Base-by-base conservation (phyloP, 768 basidiomycete species). In the Kwoniella dendrophila region DNA sequence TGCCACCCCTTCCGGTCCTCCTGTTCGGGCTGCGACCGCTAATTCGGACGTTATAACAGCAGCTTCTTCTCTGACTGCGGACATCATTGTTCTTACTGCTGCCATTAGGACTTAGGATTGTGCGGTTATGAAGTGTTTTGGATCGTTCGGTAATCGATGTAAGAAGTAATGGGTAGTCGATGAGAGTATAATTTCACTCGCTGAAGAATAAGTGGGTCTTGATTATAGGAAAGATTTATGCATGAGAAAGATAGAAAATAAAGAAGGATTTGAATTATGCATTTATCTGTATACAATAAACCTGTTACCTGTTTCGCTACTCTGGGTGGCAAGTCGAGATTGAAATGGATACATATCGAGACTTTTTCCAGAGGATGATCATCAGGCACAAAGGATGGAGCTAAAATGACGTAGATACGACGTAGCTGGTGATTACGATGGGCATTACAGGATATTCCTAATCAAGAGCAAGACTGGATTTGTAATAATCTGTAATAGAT, bases 51-150 rank as follows among this genome's bases (percentile, higher is more conserved):
- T 53, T 16, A 66, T n/a, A 36, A 51, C 41, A 26, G 56, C 51
- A 18, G 56, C 59, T 59, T 66, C 65, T 61, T 66, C 60, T 51
- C 65, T 10, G 18, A 56, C 60, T 45, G 56, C 55, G 2, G 65
- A 56, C 44, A 66, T 50, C 65, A 66, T 66, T 22, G 60, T 66
- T 26, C 65, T 48, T 6, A 62, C 60, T 62, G 53, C 60, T 48
- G 65, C 65, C 65, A 66, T 66, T 43, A 50, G 29, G 34, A 29
- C 10, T 45, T 11, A 24, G 41, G 49, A 11, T 20, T 50, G 16
- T 41, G 32, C 1, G 45, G 8, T 16, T 20, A 30, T 38, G 43
- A 36, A 20, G n/a, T 27, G 41, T 32, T 11, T 47, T n/a, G 22
- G 0, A 10, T 50, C 12, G 12, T 16, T 51, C 3, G 50, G 32